Evolutionary conservation across 345 rosid species (phyloP).

Genomic region (Noccaea bulbosa): DNA sequence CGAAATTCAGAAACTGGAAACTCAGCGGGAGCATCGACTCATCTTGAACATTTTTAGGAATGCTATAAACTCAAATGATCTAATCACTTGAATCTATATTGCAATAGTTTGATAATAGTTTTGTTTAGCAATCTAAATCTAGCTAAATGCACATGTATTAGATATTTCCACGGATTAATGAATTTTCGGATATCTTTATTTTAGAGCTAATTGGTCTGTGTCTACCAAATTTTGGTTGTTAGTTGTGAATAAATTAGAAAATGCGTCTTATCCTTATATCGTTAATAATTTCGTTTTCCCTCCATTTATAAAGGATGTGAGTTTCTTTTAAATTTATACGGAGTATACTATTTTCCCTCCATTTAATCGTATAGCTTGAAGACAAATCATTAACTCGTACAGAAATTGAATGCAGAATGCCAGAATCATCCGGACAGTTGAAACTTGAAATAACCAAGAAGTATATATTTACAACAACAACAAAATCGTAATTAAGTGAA

Average conservation of each 20-base stretch:
- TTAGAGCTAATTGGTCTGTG: too few relatives aligned
- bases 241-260: not conserved
- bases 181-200: not conserved
- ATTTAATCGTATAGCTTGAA: slow-evolving; percentile 24
- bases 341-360: slow-evolving; percentile 17
- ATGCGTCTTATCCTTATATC: not conserved
- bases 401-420: slow-evolving; percentile 38
- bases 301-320: not conserved
- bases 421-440: slow-evolving; percentile 34
- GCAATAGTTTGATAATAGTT: too few relatives aligned
- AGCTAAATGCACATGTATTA: not conserved
- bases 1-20: too few relatives aligned
- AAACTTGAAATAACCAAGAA: not conserved
- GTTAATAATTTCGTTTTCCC: not conserved
- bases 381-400: slow-evolving; percentile 35
- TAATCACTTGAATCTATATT: too few relatives aligned
- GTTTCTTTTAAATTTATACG: not conserved
- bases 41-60: too few relatives aligned
- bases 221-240: not conserved
- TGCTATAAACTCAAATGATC: too few relatives aligned
- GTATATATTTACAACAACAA: not conserved
- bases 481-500: not conserved
- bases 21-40: too few relatives aligned
- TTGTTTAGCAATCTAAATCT: too few relatives aligned
- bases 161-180: not conserved